Base-by-base conservation (phyloP, 2,329 filamentous ascomycete genomes). In the Cercospora beticola region DNA sequence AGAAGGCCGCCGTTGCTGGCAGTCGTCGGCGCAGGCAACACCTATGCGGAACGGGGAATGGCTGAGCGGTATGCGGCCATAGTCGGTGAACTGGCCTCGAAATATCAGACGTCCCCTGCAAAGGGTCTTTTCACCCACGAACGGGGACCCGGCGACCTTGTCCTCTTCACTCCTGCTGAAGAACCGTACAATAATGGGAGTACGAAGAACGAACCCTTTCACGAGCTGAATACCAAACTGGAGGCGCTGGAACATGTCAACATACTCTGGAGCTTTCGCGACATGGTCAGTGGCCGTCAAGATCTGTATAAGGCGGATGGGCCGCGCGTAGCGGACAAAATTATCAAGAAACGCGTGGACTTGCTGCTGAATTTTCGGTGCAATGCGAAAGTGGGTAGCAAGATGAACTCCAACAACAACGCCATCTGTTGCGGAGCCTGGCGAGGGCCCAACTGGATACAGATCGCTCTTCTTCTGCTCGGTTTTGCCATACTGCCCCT, bases 311-410 rank as follows among this genome's bases (percentile, higher is more conserved):
- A 60, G 85, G 86, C 14, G 9, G 58, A 70, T 18, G 62, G 62
- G 5, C 72, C 88, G 26, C 84, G 86, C 75, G 79, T 86, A 9
- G 77, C 81, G 12, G 79, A 83, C 14, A 78, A 76, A 28, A 80
- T 87, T 30, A 82, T 83, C 1, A 78, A 79, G 58, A 78, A 78
- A 63, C 84, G 85, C 77, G 83, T 84, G 14, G 84, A 88, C 72
- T 76, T 88, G 18, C 75, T 86, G 1, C 80, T 89, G 61, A 87
- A 86, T 68, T 77, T 83, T 30, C 82, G 83, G 56, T 89, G 87
- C 78, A 88, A 88, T 74, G 78, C 81, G 7, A 79, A 81, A 67
- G 74, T 80, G 18, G 78, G 78, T 3, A 71, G 72, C 12, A 70
- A 76, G 16, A 77, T 78, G n/a, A 77, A 77, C 28, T 82, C 82